These are phyloP conservation scores for Nannochloris sp. DNA, from an alignment of 139 green algal genomes.

Conservation along the genomic window DNA sequence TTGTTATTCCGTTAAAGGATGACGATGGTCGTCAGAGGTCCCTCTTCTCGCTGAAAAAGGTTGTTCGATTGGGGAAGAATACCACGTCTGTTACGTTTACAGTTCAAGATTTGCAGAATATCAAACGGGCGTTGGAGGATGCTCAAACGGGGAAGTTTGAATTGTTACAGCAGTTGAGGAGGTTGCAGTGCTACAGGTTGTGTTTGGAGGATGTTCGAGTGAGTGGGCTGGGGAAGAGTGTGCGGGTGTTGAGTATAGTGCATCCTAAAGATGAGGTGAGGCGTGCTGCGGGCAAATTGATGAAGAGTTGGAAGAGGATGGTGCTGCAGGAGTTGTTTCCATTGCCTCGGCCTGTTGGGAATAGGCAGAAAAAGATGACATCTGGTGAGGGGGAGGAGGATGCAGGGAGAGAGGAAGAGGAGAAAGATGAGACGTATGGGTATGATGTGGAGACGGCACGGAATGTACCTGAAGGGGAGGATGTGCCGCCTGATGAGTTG, in stretches of 20 bases:
- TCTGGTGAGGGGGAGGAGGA: not conserved
- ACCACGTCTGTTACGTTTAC: constrained; percentile 10
- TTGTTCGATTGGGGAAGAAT: constrained; percentile 6
- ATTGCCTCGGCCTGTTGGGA: not conserved
- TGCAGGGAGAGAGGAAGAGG: not conserved
- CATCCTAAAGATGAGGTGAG: constrained; percentile 9
- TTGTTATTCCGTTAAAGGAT: not conserved
- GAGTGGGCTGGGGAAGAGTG: not conserved
- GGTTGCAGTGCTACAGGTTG: constrained; percentile 14
- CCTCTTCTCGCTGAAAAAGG: constrained; percentile 9
- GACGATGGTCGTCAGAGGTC: constrained; percentile 11
- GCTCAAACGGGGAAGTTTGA: not conserved
- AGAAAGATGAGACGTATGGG: not conserved
- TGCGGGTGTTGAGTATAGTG: not conserved
- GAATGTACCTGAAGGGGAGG: constrained; percentile 1
- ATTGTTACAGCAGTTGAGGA: not conserved
- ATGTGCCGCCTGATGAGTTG: constrained; percentile 1
- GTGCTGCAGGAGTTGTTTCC: not conserved
- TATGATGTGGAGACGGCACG: constrained; percentile 8
- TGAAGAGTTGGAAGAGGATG: constrained; percentile 6
- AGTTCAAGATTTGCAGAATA: not conserved
- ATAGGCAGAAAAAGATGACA: not conserved
- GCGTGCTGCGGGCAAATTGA: not conserved
- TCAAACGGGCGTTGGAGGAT: constrained; percentile 1
- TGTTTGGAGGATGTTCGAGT: constrained; percentile 4